phyloP scores from a whole-genome alignment of 106 monocot species.

The Acorus gramineus region DNA sequence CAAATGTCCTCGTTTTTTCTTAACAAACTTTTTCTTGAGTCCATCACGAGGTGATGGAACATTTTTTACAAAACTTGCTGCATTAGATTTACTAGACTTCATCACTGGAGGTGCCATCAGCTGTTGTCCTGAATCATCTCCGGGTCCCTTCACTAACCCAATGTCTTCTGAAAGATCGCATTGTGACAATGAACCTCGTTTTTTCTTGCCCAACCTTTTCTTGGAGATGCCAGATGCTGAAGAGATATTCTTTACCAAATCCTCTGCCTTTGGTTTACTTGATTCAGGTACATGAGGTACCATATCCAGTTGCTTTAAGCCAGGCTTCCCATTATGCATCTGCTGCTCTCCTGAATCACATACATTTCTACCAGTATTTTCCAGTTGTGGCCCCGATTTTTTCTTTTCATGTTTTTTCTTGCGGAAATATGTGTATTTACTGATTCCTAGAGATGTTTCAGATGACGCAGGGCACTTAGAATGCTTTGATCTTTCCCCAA shows the following conservation, averaged over 20 bases:
- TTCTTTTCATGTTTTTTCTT: conserved; percentile 44
- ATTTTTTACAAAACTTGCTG: too few relatives aligned
- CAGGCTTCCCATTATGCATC: too few relatives aligned
- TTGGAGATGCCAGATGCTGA: conserved; percentile 18
- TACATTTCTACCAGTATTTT: too few relatives aligned
- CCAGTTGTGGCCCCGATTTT: conserved; percentile 5
- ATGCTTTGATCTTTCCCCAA: conserved; percentile 12
- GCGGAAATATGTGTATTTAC: conserved; percentile 59
- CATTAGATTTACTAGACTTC: too few relatives aligned
- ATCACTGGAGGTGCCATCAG: too few relatives aligned
- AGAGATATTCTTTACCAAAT: too few relatives aligned
- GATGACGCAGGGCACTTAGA: conserved; percentile 5
- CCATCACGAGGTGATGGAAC: too few relatives aligned
- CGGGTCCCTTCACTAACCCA: conserved; percentile 12
- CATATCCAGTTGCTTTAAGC: too few relatives aligned
- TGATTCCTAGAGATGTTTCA: conserved; percentile 10
- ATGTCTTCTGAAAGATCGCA: conserved; percentile 5
- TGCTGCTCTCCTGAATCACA: too few relatives aligned
- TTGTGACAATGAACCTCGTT: conserved; percentile 8
- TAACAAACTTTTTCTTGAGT: conserved; percentile 10
- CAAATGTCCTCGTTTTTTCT: conserved; percentile 17
- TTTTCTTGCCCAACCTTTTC: conserved; percentile 37
- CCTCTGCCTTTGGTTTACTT: too few relatives aligned
- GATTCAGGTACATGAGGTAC: too few relatives aligned
- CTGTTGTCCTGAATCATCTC: conserved; percentile 10